Evolutionary conservation across 176 grass and related monocot species (phyloP).

Genomic region (Hordeum vulgare): DNA sequence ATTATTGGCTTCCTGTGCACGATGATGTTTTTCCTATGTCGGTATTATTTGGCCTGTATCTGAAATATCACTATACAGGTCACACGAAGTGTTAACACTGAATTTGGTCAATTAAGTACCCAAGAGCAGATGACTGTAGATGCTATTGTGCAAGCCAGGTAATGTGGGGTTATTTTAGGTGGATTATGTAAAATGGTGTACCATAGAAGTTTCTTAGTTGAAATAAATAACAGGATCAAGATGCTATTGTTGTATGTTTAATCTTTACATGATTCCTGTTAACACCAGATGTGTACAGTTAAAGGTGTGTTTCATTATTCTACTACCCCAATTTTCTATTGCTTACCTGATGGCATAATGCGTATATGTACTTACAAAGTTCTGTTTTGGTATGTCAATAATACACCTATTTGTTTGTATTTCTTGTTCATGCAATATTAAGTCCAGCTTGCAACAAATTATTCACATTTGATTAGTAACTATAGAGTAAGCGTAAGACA

Average conservation of each 20-base stretch:
- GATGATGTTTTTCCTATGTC: neutral
- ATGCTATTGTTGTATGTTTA: slow-evolving; percentile 12
- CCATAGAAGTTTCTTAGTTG: neutral
- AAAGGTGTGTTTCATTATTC: neutral
- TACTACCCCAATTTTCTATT: neutral
- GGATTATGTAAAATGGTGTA: neutral
- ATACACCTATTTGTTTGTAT: neutral
- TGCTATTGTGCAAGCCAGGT: slow-evolving; percentile 94
- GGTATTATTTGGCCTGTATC: neutral
- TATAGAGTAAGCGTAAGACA: neutral
- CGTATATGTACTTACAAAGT: neutral
- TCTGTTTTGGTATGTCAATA: neutral
- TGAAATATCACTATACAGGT: slow-evolving; percentile 54
- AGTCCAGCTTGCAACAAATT: neutral
- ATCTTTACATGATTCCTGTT: neutral
- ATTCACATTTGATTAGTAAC: neutral
- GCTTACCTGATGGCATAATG: neutral
- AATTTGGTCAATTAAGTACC: slow-evolving; percentile 64
- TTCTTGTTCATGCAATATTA: neutral
- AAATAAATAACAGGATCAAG: neutral
- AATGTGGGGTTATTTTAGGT: slow-evolving; percentile 4
- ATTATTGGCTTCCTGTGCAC: too few relatives aligned
- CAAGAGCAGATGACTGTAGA: slow-evolving; percentile 91
- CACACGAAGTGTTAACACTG: slow-evolving; percentile 82
- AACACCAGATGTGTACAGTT: neutral